phyloP scores from a whole-genome alignment of 2,329 filamentous ascomycete genomes.

The Botrytis cinerea region DNA sequence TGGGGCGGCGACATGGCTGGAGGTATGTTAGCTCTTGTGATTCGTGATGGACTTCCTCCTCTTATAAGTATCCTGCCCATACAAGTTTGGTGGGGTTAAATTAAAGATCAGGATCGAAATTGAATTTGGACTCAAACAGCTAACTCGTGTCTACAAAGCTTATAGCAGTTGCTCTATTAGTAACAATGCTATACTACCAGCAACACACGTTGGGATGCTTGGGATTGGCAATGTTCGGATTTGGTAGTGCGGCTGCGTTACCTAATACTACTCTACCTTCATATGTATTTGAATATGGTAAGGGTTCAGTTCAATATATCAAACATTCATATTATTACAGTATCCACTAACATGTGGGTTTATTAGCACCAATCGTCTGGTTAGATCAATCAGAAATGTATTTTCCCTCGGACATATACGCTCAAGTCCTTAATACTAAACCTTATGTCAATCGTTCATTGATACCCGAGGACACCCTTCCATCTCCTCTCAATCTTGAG shows the following conservation, averaged over 20 bases:
- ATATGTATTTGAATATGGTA: conserved; percentile 51
- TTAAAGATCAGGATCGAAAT: not conserved
- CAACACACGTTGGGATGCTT: conserved; percentile 19
- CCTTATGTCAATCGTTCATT: conserved; percentile 48
- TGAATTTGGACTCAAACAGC: conserved; percentile 29
- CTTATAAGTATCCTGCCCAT: not conserved
- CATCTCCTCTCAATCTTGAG: conserved; percentile 47
- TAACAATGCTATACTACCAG: conserved; percentile 18
- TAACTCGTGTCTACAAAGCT: conserved; percentile 18
- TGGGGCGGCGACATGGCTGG: conserved; percentile 26
- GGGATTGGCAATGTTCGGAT: conserved; percentile 11
- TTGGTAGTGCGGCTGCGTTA: conserved; percentile 1
- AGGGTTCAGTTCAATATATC: not conserved
- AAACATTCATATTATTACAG: not conserved
- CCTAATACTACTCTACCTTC: conserved; percentile 42
- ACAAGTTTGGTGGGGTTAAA: not conserved
- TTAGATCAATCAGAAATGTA: conserved; percentile 51
- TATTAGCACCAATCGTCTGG: conserved; percentile 52
- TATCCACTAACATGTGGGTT: conserved; percentile 1
- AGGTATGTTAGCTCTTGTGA: conserved; percentile 24
- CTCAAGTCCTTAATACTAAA: conserved; percentile 49
- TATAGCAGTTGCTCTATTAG: conserved; percentile 20
- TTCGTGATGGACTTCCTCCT: not conserved
- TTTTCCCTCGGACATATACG: conserved; percentile 51
- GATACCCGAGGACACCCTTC: conserved; percentile 41